A percentile compares a stretch with the other conserved stretches of the same genome.
Evolutionary conservation across 192 early-diverging fungal genomes (phyloP).

Genomic region (Mortierella hygrophila): DNA sequence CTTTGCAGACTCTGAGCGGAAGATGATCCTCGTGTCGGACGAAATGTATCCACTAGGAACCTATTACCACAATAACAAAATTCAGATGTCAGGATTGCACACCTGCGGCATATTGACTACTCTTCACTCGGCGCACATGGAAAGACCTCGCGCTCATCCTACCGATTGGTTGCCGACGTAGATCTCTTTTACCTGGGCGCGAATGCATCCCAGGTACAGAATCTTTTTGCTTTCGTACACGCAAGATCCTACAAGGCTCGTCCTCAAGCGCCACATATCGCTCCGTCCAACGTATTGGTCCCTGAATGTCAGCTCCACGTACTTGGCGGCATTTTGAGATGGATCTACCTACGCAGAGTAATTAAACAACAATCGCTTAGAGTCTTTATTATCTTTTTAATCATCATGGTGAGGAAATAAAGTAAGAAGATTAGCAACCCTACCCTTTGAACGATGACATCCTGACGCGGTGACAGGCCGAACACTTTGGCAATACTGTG

Average conservation of each 20-base stretch:
- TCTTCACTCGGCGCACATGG: background rate
- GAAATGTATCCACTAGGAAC: slow-evolving; percentile 85
- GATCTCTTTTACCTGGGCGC: slow-evolving; percentile 86
- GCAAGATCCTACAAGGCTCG: slow-evolving; percentile 72
- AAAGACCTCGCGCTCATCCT: slow-evolving; percentile 1
- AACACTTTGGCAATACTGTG: slow-evolving; percentile 77
- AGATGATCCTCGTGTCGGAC: slow-evolving; percentile 84
- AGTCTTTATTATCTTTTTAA: background rate
- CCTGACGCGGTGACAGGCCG: slow-evolving; percentile 67
- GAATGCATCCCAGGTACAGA: slow-evolving; percentile 75
- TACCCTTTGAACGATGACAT: slow-evolving; percentile 76
- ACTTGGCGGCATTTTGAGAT: slow-evolving; percentile 75
- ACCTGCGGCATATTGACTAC: background rate
- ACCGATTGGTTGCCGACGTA: slow-evolving; percentile 73
- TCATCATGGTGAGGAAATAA: background rate
- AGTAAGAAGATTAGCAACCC: background rate
- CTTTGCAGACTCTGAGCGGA: slow-evolving; percentile 94
- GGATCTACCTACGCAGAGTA: slow-evolving; percentile 70
- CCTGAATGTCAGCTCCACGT: slow-evolving; percentile 88
- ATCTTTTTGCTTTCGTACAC: slow-evolving; percentile 86
- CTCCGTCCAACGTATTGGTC: slow-evolving; percentile 93
- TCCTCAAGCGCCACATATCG: slow-evolving; percentile 95
- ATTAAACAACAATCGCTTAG: background rate
- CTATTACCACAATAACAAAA: slow-evolving; percentile 43
- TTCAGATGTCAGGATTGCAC: background rate